Base-by-base conservation (phyloP, 345 rosid genomes). In the Nasturtium officinale region DNA sequence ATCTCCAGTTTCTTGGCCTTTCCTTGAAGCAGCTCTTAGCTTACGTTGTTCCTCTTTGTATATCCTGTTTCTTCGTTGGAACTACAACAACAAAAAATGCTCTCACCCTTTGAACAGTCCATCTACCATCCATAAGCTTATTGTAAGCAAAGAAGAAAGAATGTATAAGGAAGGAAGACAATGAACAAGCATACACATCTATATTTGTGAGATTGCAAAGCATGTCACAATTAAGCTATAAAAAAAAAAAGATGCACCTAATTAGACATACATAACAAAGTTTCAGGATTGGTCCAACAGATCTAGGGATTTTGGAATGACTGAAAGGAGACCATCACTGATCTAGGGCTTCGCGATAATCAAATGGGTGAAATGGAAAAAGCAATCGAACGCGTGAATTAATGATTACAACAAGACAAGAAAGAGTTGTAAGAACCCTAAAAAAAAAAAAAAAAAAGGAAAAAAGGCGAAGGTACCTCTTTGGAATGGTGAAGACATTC, bases 31-130 rank as follows among this genome's bases (percentile, higher is more conserved):
- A 12, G 99, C 94, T 56, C 98, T 80, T 70, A 95, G 72, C 71
- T 90, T 89, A 30, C 99, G 98, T 77, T 95, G 97, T 81, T 95
- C 99, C 84, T 95, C 99, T 85, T 95, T 95, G 83, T 95, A 95
- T 52, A 95, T 86, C 38, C 96, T 86, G 73, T 95, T 95, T 79
- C 99, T 90, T 47, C 99, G 82, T 78, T 90, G 90, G 75, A 91
- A 95, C 99, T 90, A 90, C 62, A 80, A 90, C 62, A 80, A 61
- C 40, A 64, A 72, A 52, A n/a, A 42, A 47, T 7, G 1, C 2
- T 43, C 5, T 5, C 46, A 0, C 40, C 58, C 18, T 64, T 3
- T 26, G n/a, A 42, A 61, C 35, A 76, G 69, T 68, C 40, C 23
- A 47, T 29, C n/a, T 16, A 6, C 21, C 23, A 23, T 23, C 25